Conservation (phyloP, 257 asterid genomes). For the Solanum rostratum region DNA sequence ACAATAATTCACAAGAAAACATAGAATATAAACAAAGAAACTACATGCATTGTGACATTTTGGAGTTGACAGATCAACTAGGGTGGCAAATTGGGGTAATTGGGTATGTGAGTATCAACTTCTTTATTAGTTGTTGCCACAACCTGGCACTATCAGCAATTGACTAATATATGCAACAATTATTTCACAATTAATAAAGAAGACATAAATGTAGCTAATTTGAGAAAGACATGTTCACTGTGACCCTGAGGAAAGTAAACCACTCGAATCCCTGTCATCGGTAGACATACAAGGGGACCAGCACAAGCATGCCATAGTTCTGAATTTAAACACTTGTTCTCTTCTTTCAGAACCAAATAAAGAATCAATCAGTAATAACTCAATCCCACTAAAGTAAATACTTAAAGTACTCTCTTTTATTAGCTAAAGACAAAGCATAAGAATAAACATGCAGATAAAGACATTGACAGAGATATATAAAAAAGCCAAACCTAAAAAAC, state of each 20-base stretch:
- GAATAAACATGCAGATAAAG: background rate
- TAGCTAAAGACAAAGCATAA: background rate
- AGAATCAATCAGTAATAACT: background rate
- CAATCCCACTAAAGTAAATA: background rate
- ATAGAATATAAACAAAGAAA: conserved; percentile 15
- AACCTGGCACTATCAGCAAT: conserved; percentile 43
- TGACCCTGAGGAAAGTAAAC: conserved; percentile 99
- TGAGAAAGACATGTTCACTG: conserved; percentile 73
- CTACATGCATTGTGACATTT: conserved; percentile 94
- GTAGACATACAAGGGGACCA: conserved; percentile 91
- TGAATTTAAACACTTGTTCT: conserved; percentile 88
- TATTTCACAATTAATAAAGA: background rate
- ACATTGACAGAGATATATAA: background rate
- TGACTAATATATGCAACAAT: background rate
- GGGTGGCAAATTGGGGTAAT: conserved; percentile 85
- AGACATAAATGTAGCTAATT: background rate
- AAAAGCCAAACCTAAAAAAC: conserved; percentile 1
- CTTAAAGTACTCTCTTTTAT: background rate
- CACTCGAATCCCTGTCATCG: conserved; percentile 74
- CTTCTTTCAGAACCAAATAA: conserved; percentile 46
- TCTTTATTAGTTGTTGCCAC: conserved; percentile 93
- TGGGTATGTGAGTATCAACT: conserved; percentile 84
- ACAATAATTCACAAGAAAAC: conserved; percentile 2
- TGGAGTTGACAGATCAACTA: conserved; percentile 97
- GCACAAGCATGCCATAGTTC: conserved; percentile 99